These are phyloP conservation scores for Phylloboletellus chloephorus DNA, from an alignment of 1,284 basidiomycete genomes.

Conservation along the genomic window DNA sequence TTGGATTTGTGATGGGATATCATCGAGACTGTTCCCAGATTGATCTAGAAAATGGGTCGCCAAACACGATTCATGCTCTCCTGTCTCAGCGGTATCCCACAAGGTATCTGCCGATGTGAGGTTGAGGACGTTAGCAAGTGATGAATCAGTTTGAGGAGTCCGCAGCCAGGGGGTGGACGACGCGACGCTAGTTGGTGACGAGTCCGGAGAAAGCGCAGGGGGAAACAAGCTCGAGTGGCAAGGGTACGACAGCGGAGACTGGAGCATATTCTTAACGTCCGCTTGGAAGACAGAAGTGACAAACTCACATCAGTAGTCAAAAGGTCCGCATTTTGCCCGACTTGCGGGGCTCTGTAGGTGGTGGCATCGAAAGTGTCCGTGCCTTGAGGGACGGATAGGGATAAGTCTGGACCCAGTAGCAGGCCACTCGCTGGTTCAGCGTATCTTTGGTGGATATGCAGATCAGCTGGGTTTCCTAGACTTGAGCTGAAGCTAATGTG, in stretches of 20 bases:
- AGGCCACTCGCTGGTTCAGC: conserved; percentile 10
- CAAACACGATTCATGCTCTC: not conserved
- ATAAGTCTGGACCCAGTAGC: conserved; percentile 10
- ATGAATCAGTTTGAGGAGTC: conserved; percentile 14
- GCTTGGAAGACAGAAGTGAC: not conserved
- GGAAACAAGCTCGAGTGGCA: conserved; percentile 6
- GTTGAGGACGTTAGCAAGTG: not conserved
- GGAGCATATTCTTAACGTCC: conserved; percentile 1
- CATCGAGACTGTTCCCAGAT: conserved; percentile 19
- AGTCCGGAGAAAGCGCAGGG: conserved; percentile 26
- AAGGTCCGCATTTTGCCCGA: not conserved
- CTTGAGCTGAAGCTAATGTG: conserved; percentile 11
- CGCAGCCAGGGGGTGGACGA: conserved; percentile 23
- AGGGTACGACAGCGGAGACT: conserved; percentile 1
- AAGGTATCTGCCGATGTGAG: not conserved
- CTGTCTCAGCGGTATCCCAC: conserved; percentile 3
- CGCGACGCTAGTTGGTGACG: conserved; percentile 21
- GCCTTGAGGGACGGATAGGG: not conserved
- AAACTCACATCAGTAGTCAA: conserved; percentile 12
- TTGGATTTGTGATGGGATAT: conserved; percentile 7
- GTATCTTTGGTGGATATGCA: not conserved
- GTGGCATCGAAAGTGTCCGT: not conserved
- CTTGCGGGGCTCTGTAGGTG: not conserved
- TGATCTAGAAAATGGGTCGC: conserved; percentile 16
- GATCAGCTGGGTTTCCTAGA: conserved; percentile 4